phyloP scores from a whole-genome alignment of 1,284 basidiomycete genomes.

The Ganoderma sinense region DNA sequence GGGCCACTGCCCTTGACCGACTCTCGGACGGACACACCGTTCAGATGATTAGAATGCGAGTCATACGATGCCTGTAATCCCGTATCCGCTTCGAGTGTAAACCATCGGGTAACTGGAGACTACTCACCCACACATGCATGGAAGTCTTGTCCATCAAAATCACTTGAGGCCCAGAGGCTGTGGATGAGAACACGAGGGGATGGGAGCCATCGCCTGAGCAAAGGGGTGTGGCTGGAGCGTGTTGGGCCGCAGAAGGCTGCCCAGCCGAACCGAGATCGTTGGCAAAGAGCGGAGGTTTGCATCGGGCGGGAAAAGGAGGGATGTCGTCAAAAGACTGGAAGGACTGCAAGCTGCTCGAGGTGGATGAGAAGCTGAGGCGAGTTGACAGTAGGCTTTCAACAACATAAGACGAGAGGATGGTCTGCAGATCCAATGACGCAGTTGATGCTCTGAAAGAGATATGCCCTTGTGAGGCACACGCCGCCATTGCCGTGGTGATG shows the following conservation, averaged over 20 bases:
- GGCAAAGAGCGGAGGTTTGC: conserved; percentile 28
- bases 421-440: conserved; percentile 35
- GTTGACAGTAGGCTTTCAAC: conserved; percentile 38
- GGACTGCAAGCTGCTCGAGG: conserved; percentile 36
- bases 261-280: conserved; percentile 33
- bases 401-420: conserved; percentile 28
- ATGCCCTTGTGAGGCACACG: conserved; percentile 1
- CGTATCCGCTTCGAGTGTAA: background rate
- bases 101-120: background rate
- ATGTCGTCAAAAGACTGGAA: conserved; percentile 37
- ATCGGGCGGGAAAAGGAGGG: conserved; percentile 40
- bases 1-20: background rate
- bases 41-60: background rate
- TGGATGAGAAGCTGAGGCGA: conserved; percentile 40
- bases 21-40: background rate
- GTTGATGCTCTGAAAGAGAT: conserved; percentile 21
- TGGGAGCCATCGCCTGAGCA: conserved; percentile 10
- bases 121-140: conserved; percentile 60
- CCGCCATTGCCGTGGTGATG: conserved; percentile 11
- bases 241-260: conserved; percentile 17
- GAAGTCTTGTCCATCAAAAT: conserved; percentile 58
- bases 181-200: conserved; percentile 53
- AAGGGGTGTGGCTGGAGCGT: background rate
- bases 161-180: conserved; percentile 56
- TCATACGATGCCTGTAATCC: background rate